phyloP scores from a whole-genome alignment of 1,284 basidiomycete genomes.

The Phellopilus nigrolimitatus region DNA sequence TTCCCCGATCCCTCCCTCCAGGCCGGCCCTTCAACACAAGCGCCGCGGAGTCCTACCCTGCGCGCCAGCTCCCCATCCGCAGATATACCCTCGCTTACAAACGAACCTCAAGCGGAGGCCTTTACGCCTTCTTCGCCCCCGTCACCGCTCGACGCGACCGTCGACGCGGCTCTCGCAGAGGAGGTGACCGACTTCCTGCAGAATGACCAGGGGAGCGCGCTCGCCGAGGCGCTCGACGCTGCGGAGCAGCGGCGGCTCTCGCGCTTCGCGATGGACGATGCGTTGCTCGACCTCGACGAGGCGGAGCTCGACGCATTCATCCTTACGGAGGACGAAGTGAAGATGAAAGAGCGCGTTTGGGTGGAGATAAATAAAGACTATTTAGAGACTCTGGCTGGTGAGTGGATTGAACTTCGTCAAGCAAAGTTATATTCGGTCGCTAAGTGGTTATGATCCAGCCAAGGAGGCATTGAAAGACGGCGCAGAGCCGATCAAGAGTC shows the following conservation, averaged over 20 bases:
- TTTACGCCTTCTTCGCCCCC: too few relatives aligned
- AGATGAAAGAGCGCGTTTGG: conserved; percentile 93
- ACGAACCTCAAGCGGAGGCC: background rate
- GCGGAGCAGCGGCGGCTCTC: conserved; percentile 55
- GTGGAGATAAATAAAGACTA: conserved; percentile 95
- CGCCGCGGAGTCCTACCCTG: conserved; percentile 1
- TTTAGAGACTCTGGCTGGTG: conserved; percentile 83
- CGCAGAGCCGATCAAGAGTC: conserved; percentile 47
- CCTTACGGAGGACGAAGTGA: conserved; percentile 81
- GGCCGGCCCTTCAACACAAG: background rate
- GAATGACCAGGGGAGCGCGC: conserved; percentile 49
- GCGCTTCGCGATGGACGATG: conserved; percentile 49
- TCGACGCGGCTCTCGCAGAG: conserved; percentile 52
- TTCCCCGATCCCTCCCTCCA: conserved; percentile 24
- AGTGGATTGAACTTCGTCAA: conserved; percentile 28
- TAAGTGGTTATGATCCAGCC: conserved; percentile 47
- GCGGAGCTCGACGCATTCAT: conserved; percentile 88
- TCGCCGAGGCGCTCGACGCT: conserved; percentile 58
- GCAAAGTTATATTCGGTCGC: conserved; percentile 33
- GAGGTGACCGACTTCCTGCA: conserved; percentile 63
- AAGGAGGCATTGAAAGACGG: conserved; percentile 59
- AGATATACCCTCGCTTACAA: too few relatives aligned
- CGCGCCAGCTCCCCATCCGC: background rate
- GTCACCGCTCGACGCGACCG: conserved; percentile 38
- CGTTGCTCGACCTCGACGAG: conserved; percentile 83